Evolutionary conservation across 306 rosid genomes (phyloP).

Genomic region (Dalbergia oliveri): DNA sequence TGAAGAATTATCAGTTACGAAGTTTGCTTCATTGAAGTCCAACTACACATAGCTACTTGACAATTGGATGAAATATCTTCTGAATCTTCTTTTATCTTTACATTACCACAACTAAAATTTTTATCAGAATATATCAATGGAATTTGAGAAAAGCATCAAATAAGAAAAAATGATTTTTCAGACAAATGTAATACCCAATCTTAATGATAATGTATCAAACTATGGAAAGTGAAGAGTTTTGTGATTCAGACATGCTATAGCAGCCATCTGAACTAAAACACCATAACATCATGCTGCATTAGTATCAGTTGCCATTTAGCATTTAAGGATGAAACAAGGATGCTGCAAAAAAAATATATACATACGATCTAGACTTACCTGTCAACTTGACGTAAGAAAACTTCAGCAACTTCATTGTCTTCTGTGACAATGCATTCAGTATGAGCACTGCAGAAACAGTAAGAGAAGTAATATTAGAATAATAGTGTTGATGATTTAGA

Average conservation of each 20-base stretch:
- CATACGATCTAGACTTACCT: constrained; percentile 55
- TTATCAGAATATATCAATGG: neutral
- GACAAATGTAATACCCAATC: neutral
- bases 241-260: constrained; percentile 13
- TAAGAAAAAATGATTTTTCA: neutral
- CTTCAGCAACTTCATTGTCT: constrained; percentile 70
- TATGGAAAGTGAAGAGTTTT: constrained; percentile 1
- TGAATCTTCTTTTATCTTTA: neutral
- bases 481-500: neutral
- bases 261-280: constrained; percentile 18
- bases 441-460: constrained; percentile 68
- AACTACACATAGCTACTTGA: too few species aligned
- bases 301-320: constrained; percentile 9
- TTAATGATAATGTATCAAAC: neutral
- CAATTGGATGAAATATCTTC: neutral
- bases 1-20: too few species aligned
- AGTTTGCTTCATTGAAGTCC: too few species aligned
- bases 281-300: neutral
- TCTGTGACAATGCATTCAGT: constrained; percentile 85
- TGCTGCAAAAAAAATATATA: neutral
- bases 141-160: neutral
- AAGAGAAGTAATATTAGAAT: constrained; percentile 5
- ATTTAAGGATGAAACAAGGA: constrained; percentile 23
- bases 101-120: neutral
- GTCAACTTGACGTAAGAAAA: constrained; percentile 76